A percentile compares a stretch with the other conserved stretches of the same genome.
phyloP scores from a whole-genome alignment of 768 basidiomycete species.

The Pilatotrama ljubarskyi region DNA sequence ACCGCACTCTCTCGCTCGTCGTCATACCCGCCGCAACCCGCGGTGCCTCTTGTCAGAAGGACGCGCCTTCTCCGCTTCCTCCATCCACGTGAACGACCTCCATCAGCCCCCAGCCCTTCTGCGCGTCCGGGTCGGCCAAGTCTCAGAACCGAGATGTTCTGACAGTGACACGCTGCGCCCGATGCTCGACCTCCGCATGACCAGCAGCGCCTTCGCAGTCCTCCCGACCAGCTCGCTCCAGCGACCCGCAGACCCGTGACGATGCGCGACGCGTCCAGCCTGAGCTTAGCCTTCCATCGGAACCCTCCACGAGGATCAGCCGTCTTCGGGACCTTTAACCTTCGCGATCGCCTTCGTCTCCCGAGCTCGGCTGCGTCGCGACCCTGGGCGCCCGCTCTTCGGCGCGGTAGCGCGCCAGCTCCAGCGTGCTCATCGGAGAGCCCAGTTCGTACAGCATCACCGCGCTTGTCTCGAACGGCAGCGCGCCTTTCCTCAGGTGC shows the following conservation, averaged over 20 bases:
- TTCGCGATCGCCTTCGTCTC: neutral
- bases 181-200: constrained; percentile 3
- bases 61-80: constrained; percentile 7
- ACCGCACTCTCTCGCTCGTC: neutral
- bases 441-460: constrained; percentile 38
- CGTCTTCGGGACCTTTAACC: constrained; percentile 3
- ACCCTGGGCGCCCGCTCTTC: neutral
- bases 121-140: constrained; percentile 1
- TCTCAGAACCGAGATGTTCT: constrained; percentile 6
- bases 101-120: constrained; percentile 7
- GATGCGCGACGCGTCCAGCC: constrained; percentile 4
- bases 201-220: neutral
- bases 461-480: constrained; percentile 27
- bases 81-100: constrained; percentile 11
- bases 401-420: constrained; percentile 1
- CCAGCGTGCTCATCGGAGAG: constrained; percentile 1
- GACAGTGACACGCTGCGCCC: neutral
- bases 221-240: neutral
- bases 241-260: constrained; percentile 6
- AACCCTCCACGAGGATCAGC: constrained; percentile 13
- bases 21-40: constrained; percentile 2
- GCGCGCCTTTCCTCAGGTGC: constrained; percentile 29
- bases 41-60: constrained; percentile 13
- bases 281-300: constrained; percentile 11
- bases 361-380: neutral